Evolutionary conservation across 768 basidiomycete genomes (phyloP).

Genomic region (Pisolithus albus): DNA sequence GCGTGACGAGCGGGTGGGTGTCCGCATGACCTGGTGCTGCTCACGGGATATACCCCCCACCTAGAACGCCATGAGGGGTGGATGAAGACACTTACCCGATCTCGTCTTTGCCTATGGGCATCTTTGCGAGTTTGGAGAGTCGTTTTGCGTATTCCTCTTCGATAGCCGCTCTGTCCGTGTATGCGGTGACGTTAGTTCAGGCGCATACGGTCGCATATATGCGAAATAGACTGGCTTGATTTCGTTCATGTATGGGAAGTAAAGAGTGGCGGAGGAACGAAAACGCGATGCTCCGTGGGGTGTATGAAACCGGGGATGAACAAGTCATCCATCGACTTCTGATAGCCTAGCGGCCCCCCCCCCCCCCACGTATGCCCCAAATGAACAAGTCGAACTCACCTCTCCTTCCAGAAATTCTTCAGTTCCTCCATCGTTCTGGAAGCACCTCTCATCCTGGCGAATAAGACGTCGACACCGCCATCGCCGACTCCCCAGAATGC

Average conservation of each 20-base stretch:
- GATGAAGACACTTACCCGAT: constrained; percentile 63
- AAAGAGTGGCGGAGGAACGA: neutral
- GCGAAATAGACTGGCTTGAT: neutral
- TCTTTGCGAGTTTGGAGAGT: constrained; percentile 70
- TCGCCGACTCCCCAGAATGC: constrained; percentile 90
- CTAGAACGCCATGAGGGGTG: neutral
- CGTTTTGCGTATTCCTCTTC: constrained; percentile 95
- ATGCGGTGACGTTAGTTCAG: no score
- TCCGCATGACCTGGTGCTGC: neutral
- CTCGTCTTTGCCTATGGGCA: constrained; percentile 78
- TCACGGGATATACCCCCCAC: neutral
- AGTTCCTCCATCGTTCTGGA: constrained; percentile 85
- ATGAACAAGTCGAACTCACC: constrained; percentile 46
- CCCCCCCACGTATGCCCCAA: neutral
- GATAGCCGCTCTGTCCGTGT: constrained; percentile 58
- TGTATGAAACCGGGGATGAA: no score
- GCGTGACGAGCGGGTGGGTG: neutral
- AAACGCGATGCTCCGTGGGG: neutral
- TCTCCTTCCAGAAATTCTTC: constrained; percentile 85
- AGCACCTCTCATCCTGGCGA: constrained; percentile 84
- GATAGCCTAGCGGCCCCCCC: no score
- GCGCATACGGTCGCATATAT: no score
- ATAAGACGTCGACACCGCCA: constrained; percentile 85
- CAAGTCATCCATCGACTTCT: no score
- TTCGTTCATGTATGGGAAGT: neutral